phyloP scores from a whole-genome alignment of 73 alveolate genomes.

The Paramecium primaurelia region DNA sequence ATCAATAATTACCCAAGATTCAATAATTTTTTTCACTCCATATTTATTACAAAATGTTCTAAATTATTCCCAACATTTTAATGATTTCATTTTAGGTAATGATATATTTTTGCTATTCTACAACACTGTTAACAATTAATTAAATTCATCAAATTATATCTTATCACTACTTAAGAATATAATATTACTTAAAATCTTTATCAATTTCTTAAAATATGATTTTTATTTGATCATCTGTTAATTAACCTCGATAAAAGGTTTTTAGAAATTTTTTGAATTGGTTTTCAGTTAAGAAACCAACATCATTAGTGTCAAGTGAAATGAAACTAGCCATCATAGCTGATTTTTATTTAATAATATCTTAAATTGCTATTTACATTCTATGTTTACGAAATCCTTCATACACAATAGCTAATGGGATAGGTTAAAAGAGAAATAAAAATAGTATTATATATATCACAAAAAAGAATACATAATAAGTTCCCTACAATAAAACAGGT shows the following conservation, averaged over 20 bases:
- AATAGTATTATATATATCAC: slow-evolving; percentile 16
- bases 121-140: not conserved
- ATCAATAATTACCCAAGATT: not conserved
- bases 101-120: not conserved
- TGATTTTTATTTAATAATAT: slow-evolving; percentile 46
- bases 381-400: slow-evolving; percentile 63
- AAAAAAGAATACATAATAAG: slow-evolving; percentile 34
- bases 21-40: not conserved
- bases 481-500: slow-evolving; percentile 30
- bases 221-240: not conserved
- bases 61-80: not conserved
- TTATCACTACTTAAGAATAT: not conserved
- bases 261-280: slow-evolving; percentile 1
- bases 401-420: slow-evolving; percentile 60
- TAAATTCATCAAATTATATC: slow-evolving; percentile 28
- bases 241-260: not conserved
- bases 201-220: not conserved
- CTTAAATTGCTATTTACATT: slow-evolving; percentile 35
- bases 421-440: slow-evolving; percentile 50
- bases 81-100: not conserved
- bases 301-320: slow-evolving; percentile 5
- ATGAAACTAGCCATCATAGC: slow-evolving; percentile 61
- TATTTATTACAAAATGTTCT: not conserved
- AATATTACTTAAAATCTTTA: slow-evolving; percentile 24
- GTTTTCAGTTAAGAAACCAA: slow-evolving; percentile 7